Conservation (phyloP, 257 asterid genomes). For the Cordia subcordata region DNA sequence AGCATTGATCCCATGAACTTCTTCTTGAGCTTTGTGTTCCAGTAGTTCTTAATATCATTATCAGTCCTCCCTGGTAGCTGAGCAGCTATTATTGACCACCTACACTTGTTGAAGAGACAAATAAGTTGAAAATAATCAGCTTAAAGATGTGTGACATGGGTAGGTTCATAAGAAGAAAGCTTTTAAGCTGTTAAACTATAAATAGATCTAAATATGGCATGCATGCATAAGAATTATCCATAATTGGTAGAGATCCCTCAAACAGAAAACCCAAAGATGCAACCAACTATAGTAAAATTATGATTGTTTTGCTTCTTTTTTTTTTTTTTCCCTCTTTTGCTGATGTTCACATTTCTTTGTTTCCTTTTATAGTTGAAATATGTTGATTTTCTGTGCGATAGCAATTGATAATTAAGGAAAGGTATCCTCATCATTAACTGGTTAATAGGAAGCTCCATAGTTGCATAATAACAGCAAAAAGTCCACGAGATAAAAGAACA, state of each 20-base stretch:
- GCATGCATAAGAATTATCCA: constrained; percentile 39
- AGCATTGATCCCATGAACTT: constrained; percentile 45
- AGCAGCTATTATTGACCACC: constrained; percentile 82
- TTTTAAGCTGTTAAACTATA: too few relatives aligned
- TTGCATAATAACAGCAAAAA: background rate
- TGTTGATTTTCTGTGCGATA: background rate
- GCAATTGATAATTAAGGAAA: background rate
- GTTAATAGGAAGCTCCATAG: too few relatives aligned
- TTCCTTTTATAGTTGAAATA: background rate
- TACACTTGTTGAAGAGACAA: constrained; percentile 16
- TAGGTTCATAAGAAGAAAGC: background rate
- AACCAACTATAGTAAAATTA: background rate
- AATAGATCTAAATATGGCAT: constrained; percentile 28
- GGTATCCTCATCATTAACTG: background rate
- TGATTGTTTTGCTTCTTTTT: too few relatives aligned
- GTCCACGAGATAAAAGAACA: background rate
- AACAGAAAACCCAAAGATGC: too few relatives aligned
- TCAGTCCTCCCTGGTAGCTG: constrained; percentile 84
- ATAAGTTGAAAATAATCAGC: constrained; percentile 14
- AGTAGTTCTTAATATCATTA: constrained; percentile 79
- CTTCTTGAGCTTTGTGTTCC: constrained; percentile 91
- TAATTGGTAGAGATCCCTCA: constrained; percentile 8
- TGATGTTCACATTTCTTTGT: background rate
- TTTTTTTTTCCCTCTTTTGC: background rate
- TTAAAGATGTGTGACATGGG: constrained; percentile 20